These are phyloP conservation scores for Sicyos edulis DNA, from an alignment of 306 rosid species.

Conservation along the genomic window DNA sequence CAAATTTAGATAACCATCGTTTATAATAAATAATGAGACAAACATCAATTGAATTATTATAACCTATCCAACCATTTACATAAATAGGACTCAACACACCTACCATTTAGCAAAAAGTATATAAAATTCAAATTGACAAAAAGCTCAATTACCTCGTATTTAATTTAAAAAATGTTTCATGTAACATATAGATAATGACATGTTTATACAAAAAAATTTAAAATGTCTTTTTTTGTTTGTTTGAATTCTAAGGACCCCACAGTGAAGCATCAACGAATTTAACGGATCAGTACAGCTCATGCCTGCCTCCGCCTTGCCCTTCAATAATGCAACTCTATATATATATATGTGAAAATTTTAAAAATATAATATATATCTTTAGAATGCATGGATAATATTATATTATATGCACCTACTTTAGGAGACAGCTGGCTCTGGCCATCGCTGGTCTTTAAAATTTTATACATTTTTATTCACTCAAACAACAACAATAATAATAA, in stretches of 20 bases:
- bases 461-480: too few relatives aligned
- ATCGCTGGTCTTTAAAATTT: too few relatives aligned
- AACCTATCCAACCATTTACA: too few relatives aligned
- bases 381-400: neutral
- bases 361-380: neutral
- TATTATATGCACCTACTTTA: neutral
- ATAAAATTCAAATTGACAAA: neutral
- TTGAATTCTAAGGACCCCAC: neutral
- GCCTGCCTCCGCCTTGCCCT: neutral
- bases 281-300: conserved; percentile 11
- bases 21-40: too few relatives aligned
- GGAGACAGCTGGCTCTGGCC: conserved; percentile 8
- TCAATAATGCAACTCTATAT: neutral
- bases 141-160: neutral
- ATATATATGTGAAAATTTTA: too few relatives aligned
- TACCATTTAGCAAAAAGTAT: too few relatives aligned
- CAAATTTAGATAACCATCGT: too few relatives aligned
- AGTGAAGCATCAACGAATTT: conserved; percentile 6
- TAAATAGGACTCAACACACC: too few relatives aligned
- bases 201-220: neutral
- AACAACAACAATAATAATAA: too few relatives aligned
- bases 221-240: neutral
- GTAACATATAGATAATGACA: neutral
- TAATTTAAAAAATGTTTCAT: neutral
- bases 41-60: too few relatives aligned